Evolutionary conservation across 2,329 filamentous ascomycete species (phyloP), one percentile per base, ranked within the genome.

Genomic region (Talaromyces sp.): DNA sequence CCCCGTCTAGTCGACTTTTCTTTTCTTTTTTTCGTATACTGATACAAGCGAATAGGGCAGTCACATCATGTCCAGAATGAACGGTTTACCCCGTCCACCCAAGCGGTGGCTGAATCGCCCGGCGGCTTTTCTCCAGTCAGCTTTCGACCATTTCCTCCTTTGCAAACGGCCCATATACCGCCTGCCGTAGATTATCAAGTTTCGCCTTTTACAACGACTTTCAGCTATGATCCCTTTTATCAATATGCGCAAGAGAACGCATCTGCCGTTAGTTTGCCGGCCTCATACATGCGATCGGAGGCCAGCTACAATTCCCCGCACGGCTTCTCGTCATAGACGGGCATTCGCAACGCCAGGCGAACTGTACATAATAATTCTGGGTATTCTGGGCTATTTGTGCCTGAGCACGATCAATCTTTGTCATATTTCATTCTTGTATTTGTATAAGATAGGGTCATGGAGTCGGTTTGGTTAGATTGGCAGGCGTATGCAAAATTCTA

Each of bases 231-330:
- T 54, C 57, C 62, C 19, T 60, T 64, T 36, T 59, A 62, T 27
- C 70, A 72, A 0, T 77, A 71, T 59, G 65, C 67, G 9, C 71
- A 74, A 56, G 67, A 70, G 36, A 74, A 71, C 47, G 62, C 73
- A 22, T 73, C 74, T n/a, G 70, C 66, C 28, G 64, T 76, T 62
- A 76, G 69, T 52, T 70, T 76, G 13, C 72, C 74, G 11, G 67
- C 72, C 1, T 71, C 74, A 7, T 73, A 70, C 52, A 70, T 70
- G 17, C 67, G 70, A n/a, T 65, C 69, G 15, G 71, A 73, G 27
- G 62, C 69, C 13, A 65, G 61, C 17, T 62, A 62, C 47, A 64
- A 65, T 27, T 63, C 67, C 10, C 65, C 55, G 19, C 19, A 56
- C n/a, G 25, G 57, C 53, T 22, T 63, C 52, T 44, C 55, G 42